These are phyloP conservation scores for Stentor coeruleus DNA, from an alignment of 73 alveolate genomes.

Conservation along the genomic window DNA sequence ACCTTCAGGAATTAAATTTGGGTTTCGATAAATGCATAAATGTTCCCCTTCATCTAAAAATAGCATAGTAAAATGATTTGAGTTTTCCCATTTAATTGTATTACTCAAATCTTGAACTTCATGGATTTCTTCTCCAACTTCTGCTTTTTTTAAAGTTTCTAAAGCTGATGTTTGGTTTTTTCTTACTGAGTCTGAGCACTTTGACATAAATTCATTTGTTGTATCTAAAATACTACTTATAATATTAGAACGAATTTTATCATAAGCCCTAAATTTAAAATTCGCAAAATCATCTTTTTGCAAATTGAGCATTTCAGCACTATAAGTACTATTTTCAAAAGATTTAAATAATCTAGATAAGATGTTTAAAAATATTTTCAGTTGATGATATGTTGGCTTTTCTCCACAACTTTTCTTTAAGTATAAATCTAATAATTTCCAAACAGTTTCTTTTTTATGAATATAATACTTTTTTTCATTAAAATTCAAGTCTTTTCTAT, in stretches of 20 bases:
- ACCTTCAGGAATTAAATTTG: background rate
- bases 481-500: background rate
- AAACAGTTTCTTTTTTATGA: background rate
- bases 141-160: background rate
- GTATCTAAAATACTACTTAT: constrained; percentile 14
- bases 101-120: background rate
- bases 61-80: constrained; percentile 23
- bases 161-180: background rate
- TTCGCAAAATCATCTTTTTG: background rate
- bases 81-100: constrained; percentile 9
- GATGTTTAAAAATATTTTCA: background rate
- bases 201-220: constrained; percentile 23
- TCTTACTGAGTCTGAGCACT: background rate
- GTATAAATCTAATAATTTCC: background rate
- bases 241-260: background rate
- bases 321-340: background rate
- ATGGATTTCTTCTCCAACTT: background rate
- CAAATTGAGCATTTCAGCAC: background rate
- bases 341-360: background rate
- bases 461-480: background rate
- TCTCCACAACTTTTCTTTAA: too few relatives aligned
- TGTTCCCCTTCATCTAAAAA: background rate
- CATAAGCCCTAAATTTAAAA: background rate
- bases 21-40: background rate
- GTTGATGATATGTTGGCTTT: background rate